phyloP scores from a whole-genome alignment of 306 rosid genomes.

The Begonia loranthoides region DNA sequence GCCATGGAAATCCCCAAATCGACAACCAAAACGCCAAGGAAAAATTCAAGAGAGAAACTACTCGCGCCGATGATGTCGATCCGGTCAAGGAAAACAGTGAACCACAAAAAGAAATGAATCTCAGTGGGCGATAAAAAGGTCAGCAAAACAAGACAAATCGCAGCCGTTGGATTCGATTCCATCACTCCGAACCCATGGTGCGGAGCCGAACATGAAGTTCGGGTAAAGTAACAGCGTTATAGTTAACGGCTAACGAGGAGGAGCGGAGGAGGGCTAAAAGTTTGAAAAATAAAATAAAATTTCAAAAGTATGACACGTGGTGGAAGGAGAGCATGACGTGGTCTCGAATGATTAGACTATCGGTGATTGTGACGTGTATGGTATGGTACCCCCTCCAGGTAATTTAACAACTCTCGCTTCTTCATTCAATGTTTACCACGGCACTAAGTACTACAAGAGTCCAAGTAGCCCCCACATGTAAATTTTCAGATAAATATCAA shows the following conservation, averaged over 20 bases:
- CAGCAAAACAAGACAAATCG: not conserved
- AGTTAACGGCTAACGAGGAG: not conserved
- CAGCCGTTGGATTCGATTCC: not conserved
- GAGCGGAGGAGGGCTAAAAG: too few species aligned
- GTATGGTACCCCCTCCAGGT: too few species aligned
- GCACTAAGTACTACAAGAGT: too few species aligned
- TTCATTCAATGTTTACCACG: too few species aligned
- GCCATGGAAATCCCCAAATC: slow-evolving; percentile 32
- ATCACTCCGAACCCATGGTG: not conserved
- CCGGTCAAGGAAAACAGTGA: not conserved
- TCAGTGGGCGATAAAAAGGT: not conserved
- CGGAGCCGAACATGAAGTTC: not conserved
- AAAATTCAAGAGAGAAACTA: not conserved
- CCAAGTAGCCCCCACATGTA: too few species aligned
- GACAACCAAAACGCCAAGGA: not conserved
- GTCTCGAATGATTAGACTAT: too few species aligned
- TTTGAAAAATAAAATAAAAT: too few species aligned
- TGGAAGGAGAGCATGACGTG: too few species aligned
- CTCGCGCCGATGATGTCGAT: not conserved
- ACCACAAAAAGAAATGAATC: not conserved
- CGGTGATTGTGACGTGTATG: too few species aligned
- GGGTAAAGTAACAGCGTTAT: not conserved
- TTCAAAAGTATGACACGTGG: too few species aligned
- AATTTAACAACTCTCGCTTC: too few species aligned
- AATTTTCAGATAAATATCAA: too few species aligned